Conservation (phyloP, 495 filamentous ascomycete species). For the Geoglossum glabrum region DNA sequence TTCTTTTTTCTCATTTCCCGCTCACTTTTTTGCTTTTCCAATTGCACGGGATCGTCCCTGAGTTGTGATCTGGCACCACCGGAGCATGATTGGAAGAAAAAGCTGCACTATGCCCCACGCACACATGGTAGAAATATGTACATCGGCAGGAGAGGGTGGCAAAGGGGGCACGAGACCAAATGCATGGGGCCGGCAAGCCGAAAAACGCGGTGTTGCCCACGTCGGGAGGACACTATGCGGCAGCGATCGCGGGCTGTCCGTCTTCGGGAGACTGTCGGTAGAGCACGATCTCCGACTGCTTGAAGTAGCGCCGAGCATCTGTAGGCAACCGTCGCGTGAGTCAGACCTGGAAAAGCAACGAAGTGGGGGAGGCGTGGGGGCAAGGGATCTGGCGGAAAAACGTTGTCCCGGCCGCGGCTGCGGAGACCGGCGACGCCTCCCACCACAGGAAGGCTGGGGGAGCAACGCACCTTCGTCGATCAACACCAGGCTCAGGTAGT, state of each 20-base stretch:
- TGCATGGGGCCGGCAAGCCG: neutral
- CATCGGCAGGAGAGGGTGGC: neutral
- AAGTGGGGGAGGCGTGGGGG: neutral
- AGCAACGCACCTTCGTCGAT: slow-evolving; percentile 72
- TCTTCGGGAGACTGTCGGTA: slow-evolving; percentile 79
- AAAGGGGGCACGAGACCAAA: neutral
- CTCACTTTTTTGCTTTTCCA: neutral
- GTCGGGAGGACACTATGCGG: neutral
- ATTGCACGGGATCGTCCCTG: neutral
- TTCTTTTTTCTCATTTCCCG: neutral
- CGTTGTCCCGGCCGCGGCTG: too few species aligned
- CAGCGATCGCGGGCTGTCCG: slow-evolving; percentile 12
- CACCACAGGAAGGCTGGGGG: too few species aligned
- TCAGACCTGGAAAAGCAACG: neutral
- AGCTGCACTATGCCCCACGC: neutral
- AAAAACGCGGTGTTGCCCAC: neutral
- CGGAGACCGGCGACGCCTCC: too few species aligned
- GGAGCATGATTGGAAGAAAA: neutral
- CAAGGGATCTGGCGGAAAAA: neutral
- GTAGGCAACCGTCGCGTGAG: neutral
- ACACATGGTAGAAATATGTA: neutral
- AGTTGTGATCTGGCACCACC: neutral
- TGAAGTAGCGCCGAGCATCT: slow-evolving; percentile 97
- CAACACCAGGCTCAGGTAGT: slow-evolving; percentile 89
- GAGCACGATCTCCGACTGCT: slow-evolving; percentile 96